A percentile compares a stretch with the other conserved stretches of the same genome.
phyloP scores from a whole-genome alignment of 257 asterid genomes.

The Echites panduratus region DNA sequence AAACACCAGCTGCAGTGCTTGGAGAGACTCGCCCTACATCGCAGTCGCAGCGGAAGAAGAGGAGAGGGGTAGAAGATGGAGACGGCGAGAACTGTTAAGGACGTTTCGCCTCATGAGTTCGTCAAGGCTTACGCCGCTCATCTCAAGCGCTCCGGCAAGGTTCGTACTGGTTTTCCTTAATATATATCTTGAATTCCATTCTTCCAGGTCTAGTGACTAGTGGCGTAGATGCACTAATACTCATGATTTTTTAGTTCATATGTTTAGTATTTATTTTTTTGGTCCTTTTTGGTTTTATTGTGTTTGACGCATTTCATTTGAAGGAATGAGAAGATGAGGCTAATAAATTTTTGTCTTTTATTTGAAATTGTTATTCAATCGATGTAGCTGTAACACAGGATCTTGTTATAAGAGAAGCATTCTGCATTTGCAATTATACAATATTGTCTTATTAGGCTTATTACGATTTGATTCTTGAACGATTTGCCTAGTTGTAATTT shows the following conservation, averaged over 20 bases:
- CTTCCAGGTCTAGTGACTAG: too few relatives aligned
- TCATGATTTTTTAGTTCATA: too few relatives aligned
- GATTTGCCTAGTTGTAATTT: too few relatives aligned
- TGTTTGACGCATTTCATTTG: background rate
- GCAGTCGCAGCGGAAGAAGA: slow-evolving; percentile 16
- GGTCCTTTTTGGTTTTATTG: background rate
- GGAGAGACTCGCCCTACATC: slow-evolving; percentile 5
- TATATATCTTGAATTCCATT: too few relatives aligned
- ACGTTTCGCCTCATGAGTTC: slow-evolving; percentile 84
- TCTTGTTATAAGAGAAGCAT: too few relatives aligned
- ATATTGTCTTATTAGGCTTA: too few relatives aligned
- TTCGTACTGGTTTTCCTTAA: background rate
- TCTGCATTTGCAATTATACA: too few relatives aligned
- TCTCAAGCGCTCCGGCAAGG: slow-evolving; percentile 97
- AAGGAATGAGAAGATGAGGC: background rate
- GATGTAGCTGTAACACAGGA: too few relatives aligned
- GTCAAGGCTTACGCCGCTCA: slow-evolving; percentile 78
- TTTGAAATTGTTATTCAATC: too few relatives aligned
- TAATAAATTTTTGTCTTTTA: too few relatives aligned
- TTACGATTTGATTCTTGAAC: too few relatives aligned
- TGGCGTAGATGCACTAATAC: too few relatives aligned
- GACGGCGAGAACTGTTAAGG: slow-evolving; percentile 71
- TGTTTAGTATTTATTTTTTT: background rate
- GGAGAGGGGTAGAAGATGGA: slow-evolving; percentile 41
- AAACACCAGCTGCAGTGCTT: slow-evolving; percentile 11